phyloP scores from a whole-genome alignment of 2,329 filamentous ascomycete genomes.

The Myriosclerotinia curreyana region DNA sequence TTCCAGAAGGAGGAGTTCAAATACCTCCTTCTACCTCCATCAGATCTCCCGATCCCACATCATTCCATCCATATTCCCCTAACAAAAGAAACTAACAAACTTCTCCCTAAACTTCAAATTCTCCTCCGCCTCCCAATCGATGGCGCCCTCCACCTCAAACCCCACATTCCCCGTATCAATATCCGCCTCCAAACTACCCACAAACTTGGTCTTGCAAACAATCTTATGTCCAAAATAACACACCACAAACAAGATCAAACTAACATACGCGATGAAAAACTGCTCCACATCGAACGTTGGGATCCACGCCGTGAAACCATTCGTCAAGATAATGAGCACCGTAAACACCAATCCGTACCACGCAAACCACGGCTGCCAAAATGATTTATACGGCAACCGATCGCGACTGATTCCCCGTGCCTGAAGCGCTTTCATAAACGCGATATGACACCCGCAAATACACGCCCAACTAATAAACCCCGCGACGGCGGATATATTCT shows the following conservation, averaged over 20 bases:
- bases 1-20: slow-evolving; percentile 18
- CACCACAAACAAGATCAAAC: slow-evolving; percentile 60
- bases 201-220: slow-evolving; percentile 40
- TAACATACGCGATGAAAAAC: slow-evolving; percentile 65
- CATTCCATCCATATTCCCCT: background rate
- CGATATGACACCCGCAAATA: slow-evolving; percentile 62
- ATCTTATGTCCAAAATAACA: slow-evolving; percentile 60
- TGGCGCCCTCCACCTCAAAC: background rate
- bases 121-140: background rate
- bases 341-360: slow-evolving; percentile 66
- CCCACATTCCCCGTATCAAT: slow-evolving; percentile 42
- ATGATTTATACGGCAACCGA: slow-evolving; percentile 58
- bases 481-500: slow-evolving; percentile 67
- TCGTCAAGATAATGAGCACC: slow-evolving; percentile 61
- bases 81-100: slow-evolving; percentile 9
- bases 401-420: slow-evolving; percentile 56
- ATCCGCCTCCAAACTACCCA: slow-evolving; percentile 44
- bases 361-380: slow-evolving; percentile 61
- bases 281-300: slow-evolving; percentile 53
- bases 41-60: background rate
- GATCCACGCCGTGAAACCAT: slow-evolving; percentile 68
- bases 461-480: slow-evolving; percentile 70
- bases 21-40: slow-evolving; percentile 18
- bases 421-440: slow-evolving; percentile 60
- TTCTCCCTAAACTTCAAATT: slow-evolving; percentile 3